Evolutionary conservation across 257 asterid species (phyloP).

Genomic region (Knoxia roxburghii): DNA sequence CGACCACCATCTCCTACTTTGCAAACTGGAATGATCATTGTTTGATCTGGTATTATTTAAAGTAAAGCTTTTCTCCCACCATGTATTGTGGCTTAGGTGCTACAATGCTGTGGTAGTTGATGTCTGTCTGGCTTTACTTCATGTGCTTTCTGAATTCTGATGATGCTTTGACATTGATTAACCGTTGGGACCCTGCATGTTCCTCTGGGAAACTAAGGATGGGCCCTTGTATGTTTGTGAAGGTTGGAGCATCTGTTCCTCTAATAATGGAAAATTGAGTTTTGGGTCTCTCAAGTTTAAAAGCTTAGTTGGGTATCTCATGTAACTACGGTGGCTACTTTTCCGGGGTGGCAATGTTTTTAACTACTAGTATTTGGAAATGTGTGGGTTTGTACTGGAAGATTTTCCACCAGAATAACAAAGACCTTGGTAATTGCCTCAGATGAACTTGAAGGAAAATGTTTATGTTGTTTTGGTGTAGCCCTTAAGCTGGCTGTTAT

Average conservation of each 20-base stretch:
- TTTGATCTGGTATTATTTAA: background rate
- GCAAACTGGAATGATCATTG: background rate
- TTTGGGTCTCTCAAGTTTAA: background rate
- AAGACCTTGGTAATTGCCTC: background rate
- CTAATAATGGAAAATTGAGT: background rate
- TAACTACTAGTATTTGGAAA: background rate
- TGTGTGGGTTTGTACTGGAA: background rate
- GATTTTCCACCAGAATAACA: background rate
- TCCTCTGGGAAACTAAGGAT: background rate
- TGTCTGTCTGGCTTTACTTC: slow-evolving; percentile 11
- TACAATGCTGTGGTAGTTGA: background rate
- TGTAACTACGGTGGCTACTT: background rate
- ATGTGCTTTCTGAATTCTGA: slow-evolving; percentile 16
- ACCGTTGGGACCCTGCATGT: background rate
- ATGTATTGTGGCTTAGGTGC: background rate
- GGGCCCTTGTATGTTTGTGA: background rate
- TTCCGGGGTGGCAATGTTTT: background rate
- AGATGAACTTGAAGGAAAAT: background rate
- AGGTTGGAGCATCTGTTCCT: background rate
- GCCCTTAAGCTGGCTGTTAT: background rate
- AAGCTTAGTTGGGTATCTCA: background rate
- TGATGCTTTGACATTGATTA: background rate
- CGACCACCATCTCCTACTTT: background rate
- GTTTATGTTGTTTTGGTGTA: background rate
- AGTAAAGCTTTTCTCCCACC: background rate